Evolutionary conservation across 495 filamentous ascomycete genomes (phyloP).

Genomic region (Coniosporium apollinis): DNA sequence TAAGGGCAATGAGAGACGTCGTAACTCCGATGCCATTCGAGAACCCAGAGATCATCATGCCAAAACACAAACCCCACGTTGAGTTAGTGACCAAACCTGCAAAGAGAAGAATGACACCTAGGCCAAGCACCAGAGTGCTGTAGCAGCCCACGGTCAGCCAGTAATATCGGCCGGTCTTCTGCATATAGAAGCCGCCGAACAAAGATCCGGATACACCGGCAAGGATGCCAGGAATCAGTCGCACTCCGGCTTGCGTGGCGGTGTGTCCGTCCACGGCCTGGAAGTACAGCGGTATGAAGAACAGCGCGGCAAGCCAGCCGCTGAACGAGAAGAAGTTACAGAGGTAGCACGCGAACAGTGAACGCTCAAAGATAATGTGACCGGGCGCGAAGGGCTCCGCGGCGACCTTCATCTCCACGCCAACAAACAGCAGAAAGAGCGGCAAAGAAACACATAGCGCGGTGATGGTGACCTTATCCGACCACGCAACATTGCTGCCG

Average conservation of each 20-base stretch:
- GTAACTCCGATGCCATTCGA: constrained; percentile 56
- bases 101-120: constrained; percentile 39
- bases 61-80: constrained; percentile 34
- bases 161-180: constrained; percentile 62
- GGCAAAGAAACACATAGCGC: constrained; percentile 39
- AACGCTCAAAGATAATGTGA: constrained; percentile 58
- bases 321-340: constrained; percentile 66
- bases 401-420: constrained; percentile 57
- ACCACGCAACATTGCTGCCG: constrained; percentile 61
- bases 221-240: constrained; percentile 50
- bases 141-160: constrained; percentile 51
- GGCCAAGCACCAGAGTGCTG: constrained; percentile 31
- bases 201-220: constrained; percentile 50
- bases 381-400: constrained; percentile 64
- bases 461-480: constrained; percentile 37
- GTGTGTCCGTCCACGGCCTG: constrained; percentile 55
- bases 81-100: constrained; percentile 34
- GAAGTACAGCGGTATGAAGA: constrained; percentile 67
- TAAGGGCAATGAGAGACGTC: constrained; percentile 45
- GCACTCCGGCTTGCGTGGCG: constrained; percentile 46
- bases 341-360: constrained; percentile 49
- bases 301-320: constrained; percentile 45
- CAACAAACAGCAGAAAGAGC: constrained; percentile 49
- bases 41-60: constrained; percentile 38
- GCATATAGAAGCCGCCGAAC: constrained; percentile 54